Conservation (phyloP, 164 flowering plant genomes). For the Dillenia turbinata region DNA sequence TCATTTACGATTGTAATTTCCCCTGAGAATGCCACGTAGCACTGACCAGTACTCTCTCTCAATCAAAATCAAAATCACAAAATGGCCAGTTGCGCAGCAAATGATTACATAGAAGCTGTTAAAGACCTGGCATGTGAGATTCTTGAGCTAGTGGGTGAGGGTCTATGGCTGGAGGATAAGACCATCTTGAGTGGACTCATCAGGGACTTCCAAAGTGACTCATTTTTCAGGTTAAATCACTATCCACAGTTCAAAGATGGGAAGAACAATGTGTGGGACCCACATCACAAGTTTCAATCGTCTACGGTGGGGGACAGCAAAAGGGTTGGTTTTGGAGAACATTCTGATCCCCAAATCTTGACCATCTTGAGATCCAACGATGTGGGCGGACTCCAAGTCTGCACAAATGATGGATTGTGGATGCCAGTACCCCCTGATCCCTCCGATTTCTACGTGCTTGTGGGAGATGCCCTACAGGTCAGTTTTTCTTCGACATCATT, state of each 20-base stretch:
- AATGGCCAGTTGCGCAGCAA: constrained; percentile 39
- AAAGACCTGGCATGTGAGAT: constrained; percentile 51
- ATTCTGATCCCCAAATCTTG: constrained; percentile 82
- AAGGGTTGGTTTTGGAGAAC: constrained; percentile 75
- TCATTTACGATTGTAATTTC: too few species aligned
- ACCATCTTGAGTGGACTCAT: constrained; percentile 47
- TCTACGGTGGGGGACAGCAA: background rate
- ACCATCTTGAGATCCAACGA: constrained; percentile 67
- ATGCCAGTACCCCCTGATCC: constrained; percentile 65
- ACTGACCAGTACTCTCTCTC: too few species aligned
- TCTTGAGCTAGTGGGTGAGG: constrained; percentile 58
- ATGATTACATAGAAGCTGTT: constrained; percentile 50
- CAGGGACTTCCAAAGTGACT: constrained; percentile 60
- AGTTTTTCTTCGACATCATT: background rate
- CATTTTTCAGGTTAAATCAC: constrained; percentile 72
- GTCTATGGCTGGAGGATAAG: constrained; percentile 45
- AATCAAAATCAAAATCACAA: too few species aligned
- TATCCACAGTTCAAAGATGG: constrained; percentile 39
- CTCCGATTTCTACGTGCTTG: constrained; percentile 44
- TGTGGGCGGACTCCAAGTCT: constrained; percentile 59
- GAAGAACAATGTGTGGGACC: constrained; percentile 7
- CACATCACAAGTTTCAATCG: constrained; percentile 3
- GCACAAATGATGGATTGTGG: constrained; percentile 51
- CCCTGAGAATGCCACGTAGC: too few species aligned
- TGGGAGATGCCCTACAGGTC: constrained; percentile 63